Evolutionary conservation across 176 grass and related monocot genomes (phyloP).

Genomic region (Bolboschoenus planiculmis): DNA sequence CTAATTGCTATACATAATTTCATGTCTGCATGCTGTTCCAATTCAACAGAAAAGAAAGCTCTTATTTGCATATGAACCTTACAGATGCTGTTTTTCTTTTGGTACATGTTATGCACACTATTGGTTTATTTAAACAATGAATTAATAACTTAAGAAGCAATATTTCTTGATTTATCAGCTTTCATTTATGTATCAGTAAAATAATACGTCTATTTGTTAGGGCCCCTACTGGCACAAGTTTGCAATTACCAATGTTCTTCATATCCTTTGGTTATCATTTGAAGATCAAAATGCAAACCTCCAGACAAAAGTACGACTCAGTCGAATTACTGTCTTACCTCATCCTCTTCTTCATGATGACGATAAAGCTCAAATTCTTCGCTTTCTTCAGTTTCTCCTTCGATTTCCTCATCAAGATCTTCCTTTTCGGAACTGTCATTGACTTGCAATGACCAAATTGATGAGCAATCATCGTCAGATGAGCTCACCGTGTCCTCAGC

Average conservation of each 20-base stretch:
- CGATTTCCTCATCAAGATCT: background rate
- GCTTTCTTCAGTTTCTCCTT: background rate
- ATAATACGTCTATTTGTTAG: background rate
- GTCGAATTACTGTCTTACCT: background rate
- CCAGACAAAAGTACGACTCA: background rate
- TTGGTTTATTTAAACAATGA: background rate
- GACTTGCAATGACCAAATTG: constrained; percentile 23
- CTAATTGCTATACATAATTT: background rate
- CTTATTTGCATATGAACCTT: background rate
- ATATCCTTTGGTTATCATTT: background rate
- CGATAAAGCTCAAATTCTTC: too few species aligned
- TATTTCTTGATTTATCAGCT: background rate
- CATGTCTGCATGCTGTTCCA: background rate
- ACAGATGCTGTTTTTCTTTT: background rate
- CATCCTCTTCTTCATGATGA: too few species aligned
- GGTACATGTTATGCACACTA: background rate
- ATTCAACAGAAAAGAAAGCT: background rate
- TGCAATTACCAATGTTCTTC: background rate
- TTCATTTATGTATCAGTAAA: background rate
- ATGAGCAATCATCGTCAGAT: background rate
- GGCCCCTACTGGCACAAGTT: background rate
- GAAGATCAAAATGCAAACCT: background rate
- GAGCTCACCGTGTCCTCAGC: background rate
- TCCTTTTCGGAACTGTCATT: constrained; percentile 17
- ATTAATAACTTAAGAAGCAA: background rate